phyloP scores from a whole-genome alignment of 768 basidiomycete genomes.

The Termitomyces sp. region DNA sequence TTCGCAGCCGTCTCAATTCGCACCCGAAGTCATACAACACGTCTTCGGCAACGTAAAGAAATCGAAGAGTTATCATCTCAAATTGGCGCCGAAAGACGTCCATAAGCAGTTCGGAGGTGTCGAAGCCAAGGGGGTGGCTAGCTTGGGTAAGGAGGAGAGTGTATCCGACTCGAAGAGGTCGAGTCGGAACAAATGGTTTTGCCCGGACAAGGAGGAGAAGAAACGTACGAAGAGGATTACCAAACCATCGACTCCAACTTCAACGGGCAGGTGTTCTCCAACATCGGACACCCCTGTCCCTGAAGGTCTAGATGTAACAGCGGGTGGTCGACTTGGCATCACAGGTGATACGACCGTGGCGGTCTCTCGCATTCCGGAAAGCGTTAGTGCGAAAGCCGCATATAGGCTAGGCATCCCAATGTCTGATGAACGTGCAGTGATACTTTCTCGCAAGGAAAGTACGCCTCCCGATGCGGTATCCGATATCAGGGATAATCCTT shows the following conservation, averaged over 20 bases:
- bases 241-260: constrained; percentile 12
- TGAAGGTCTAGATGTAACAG: constrained; percentile 19
- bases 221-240: constrained; percentile 18
- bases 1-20: constrained; percentile 43
- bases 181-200: constrained; percentile 25
- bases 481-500: neutral
- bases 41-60: constrained; percentile 50
- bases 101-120: neutral
- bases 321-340: constrained; percentile 20
- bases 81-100: constrained; percentile 41
- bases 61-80: constrained; percentile 44
- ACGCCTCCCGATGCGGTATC: neutral
- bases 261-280: constrained; percentile 15
- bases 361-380: constrained; percentile 19
- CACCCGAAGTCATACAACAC: constrained; percentile 36
- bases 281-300: constrained; percentile 17
- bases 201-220: constrained; percentile 29
- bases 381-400: constrained; percentile 29
- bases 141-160: constrained; percentile 14
- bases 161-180: constrained; percentile 23
- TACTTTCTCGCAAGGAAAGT: neutral
- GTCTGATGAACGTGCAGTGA: constrained; percentile 3
- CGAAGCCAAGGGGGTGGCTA: neutral
- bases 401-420: constrained; percentile 28
- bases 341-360: constrained; percentile 15